A percentile compares a stretch with the other conserved stretches of the same genome.
These are phyloP conservation scores for Aspergillus clavatus DNA, from an alignment of 2,329 filamentous ascomycete species.

Conservation along the genomic window DNA sequence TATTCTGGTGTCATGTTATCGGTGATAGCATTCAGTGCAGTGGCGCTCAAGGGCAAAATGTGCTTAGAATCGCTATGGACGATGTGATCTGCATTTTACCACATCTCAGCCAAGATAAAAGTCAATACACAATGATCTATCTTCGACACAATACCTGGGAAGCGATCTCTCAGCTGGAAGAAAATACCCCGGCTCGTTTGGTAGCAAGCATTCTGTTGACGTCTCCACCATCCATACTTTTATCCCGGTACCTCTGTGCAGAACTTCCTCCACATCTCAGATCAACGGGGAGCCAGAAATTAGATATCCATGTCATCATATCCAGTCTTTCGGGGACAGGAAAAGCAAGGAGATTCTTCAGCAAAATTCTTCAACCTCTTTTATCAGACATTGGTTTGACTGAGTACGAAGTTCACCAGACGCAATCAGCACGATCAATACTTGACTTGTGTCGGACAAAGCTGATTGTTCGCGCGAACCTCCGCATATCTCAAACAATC, in stretches of 20 bases:
- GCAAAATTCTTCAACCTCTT: slow-evolving; percentile 52
- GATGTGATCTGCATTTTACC: slow-evolving; percentile 26
- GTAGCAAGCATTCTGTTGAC: slow-evolving; percentile 16
- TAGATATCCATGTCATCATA: slow-evolving; percentile 56
- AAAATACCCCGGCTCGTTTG: background rate
- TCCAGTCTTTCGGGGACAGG: slow-evolving; percentile 63
- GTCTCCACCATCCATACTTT: slow-evolving; percentile 13
- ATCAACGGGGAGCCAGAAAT: background rate
- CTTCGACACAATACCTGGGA: slow-evolving; percentile 10
- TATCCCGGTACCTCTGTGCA: slow-evolving; percentile 13
- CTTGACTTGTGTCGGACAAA: slow-evolving; percentile 53
- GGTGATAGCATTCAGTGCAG: slow-evolving; percentile 17
- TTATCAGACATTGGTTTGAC: slow-evolving; percentile 46
- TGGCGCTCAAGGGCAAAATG: slow-evolving; percentile 6
- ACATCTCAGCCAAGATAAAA: background rate
- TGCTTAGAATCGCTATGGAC: slow-evolving; percentile 14
- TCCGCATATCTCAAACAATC: slow-evolving; percentile 54
- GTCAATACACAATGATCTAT: slow-evolving; percentile 20
- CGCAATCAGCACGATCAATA: slow-evolving; percentile 60
- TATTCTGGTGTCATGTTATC: slow-evolving; percentile 5
- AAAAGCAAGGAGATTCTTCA: slow-evolving; percentile 53
- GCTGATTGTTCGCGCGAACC: slow-evolving; percentile 48
- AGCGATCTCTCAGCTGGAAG: background rate
- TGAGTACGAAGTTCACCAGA: slow-evolving; percentile 56
- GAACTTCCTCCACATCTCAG: slow-evolving; percentile 21